Evolutionary conservation across 1,139 yeast genomes (phyloP).

Genomic region (Protomyces lactucae-debilis): DNA sequence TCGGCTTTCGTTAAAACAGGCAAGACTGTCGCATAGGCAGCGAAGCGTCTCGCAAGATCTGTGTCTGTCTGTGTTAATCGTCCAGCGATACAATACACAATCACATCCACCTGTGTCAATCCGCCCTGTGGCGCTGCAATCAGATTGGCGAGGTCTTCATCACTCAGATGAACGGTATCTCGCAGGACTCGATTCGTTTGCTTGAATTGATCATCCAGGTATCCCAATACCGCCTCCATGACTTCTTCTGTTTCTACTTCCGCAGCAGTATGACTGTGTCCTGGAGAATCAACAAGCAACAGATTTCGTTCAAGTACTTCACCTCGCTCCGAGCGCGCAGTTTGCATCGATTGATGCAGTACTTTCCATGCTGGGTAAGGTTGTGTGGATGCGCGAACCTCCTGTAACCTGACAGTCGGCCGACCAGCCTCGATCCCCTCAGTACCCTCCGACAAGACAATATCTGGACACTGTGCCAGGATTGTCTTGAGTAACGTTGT

Average conservation of each 20-base stretch:
- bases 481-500: constrained; percentile 15
- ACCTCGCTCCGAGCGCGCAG: neutral
- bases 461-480: constrained; percentile 14
- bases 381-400: constrained; percentile 17
- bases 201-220: constrained; percentile 10
- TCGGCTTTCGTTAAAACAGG: constrained; percentile 15
- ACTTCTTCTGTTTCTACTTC: constrained; percentile 9
- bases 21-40: constrained; percentile 10
- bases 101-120: constrained; percentile 8
- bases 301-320: constrained; percentile 9
- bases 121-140: constrained; percentile 23
- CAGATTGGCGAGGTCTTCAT: constrained; percentile 10
- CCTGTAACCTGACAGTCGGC: constrained; percentile 8
- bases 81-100: constrained; percentile 11
- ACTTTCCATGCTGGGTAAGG: constrained; percentile 20
- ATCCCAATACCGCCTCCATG: constrained; percentile 8
- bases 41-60: constrained; percentile 1
- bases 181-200: constrained; percentile 4
- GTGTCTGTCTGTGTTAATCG: constrained; percentile 1
- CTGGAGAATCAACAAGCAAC: constrained; percentile 16
- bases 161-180: neutral
- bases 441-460: constrained; percentile 4
- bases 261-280: neutral
- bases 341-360: neutral
- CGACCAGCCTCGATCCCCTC: constrained; percentile 16